Conservation (phyloP, 768 basidiomycete species). For the Tricholoma saponaceum region DNA sequence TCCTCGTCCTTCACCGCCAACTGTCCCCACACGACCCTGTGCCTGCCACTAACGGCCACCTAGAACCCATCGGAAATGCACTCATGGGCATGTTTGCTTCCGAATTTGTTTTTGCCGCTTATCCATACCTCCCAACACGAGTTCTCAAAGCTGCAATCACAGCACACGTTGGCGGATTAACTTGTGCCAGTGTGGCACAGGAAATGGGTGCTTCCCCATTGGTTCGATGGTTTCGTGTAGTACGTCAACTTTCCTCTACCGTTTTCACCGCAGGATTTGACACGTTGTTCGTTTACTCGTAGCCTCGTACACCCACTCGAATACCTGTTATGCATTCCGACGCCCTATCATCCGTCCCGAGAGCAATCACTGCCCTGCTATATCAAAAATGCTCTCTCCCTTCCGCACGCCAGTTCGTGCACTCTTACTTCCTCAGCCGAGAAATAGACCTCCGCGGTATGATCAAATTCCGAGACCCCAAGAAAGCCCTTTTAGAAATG, state of each 20-base stretch:
- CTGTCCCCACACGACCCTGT: constrained; percentile 51
- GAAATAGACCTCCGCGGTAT: constrained; percentile 75
- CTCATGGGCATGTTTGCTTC: constrained; percentile 88
- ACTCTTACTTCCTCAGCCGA: constrained; percentile 84
- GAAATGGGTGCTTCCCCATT: constrained; percentile 79
- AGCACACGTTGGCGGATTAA: constrained; percentile 84
- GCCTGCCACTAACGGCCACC: constrained; percentile 69
- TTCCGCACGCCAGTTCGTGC: constrained; percentile 84
- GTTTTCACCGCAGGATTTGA: constrained; percentile 1
- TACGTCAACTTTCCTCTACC: constrained; percentile 30
- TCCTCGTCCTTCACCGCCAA: constrained; percentile 49
- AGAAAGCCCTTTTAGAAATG: constrained; percentile 69
- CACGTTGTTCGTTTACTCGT: too few species aligned
- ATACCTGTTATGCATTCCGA: constrained; percentile 71
- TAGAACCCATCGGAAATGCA: constrained; percentile 77
- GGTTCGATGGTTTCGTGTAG: constrained; percentile 77
- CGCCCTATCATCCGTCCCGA: constrained; percentile 83
- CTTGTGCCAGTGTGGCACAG: constrained; percentile 80
- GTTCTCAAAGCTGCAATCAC: constrained; percentile 90
- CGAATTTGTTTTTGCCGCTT: constrained; percentile 76
- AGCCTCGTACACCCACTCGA: constrained; percentile 45
- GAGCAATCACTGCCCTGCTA: constrained; percentile 83
- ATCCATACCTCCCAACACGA: constrained; percentile 88
- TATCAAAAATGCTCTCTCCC: constrained; percentile 84
- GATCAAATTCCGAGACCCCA: constrained; percentile 82